Conservation (phyloP, 129 eudicot species). For the Centaurea solstitialis region DNA sequence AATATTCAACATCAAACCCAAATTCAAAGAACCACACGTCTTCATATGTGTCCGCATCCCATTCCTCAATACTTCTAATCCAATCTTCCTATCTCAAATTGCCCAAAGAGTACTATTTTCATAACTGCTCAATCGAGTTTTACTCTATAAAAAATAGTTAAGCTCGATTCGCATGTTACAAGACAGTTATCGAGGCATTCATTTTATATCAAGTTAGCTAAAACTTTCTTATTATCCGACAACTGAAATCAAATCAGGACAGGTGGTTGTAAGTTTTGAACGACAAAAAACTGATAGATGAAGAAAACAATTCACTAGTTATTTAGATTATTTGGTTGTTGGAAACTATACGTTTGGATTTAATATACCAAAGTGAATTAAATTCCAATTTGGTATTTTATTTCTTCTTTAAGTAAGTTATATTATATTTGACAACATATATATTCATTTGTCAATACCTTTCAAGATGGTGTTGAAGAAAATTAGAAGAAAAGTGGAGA, state of each 20-base stretch:
- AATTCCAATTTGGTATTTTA: background rate
- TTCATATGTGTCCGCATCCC: slow-evolving; percentile 1
- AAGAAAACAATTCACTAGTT: background rate
- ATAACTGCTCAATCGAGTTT: background rate
- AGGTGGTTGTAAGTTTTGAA: background rate
- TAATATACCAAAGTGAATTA: background rate
- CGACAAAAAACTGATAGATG: background rate
- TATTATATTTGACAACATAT: background rate
- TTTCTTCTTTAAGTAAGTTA: background rate
- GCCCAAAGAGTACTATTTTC: background rate
- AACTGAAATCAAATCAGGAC: background rate
- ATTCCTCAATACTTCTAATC: slow-evolving; percentile 35
- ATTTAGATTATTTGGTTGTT: background rate
- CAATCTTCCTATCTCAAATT: slow-evolving; percentile 19
- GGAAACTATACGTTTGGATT: slow-evolving; percentile 4
- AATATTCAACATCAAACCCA: background rate
- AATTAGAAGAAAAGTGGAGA: slow-evolving; percentile 47
- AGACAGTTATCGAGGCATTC: background rate
- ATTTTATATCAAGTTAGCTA: background rate
- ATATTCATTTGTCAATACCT: slow-evolving; percentile 4
- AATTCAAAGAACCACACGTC: background rate
- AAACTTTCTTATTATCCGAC: background rate
- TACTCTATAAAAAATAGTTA: background rate
- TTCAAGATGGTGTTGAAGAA: slow-evolving; percentile 56
- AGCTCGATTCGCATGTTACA: background rate